Conservation (phyloP, 768 basidiomycete genomes). For the Leccinum subgranulosum region DNA sequence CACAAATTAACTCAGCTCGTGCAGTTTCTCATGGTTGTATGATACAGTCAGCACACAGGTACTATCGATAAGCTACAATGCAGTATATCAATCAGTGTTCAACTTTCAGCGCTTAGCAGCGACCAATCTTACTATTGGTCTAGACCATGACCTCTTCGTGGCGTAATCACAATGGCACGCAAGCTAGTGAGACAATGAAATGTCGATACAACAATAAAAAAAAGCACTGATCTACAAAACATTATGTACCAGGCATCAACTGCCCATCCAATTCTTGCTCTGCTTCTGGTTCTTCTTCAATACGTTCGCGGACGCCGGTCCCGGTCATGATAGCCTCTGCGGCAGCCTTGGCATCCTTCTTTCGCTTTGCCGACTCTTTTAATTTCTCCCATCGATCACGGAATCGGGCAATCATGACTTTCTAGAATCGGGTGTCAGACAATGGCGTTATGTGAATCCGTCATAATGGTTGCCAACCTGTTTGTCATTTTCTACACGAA, state of each 20-base stretch:
- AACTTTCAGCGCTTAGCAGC: background rate
- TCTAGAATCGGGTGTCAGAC: slow-evolving; percentile 48
- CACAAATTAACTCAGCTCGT: background rate
- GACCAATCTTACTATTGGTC: background rate
- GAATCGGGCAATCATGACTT: slow-evolving; percentile 78
- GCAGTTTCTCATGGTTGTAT: slow-evolving; percentile 4
- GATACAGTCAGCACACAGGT: background rate
- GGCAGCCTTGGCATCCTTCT: slow-evolving; percentile 69
- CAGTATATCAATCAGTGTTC: background rate
- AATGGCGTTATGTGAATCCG: background rate
- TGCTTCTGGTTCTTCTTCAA: slow-evolving; percentile 61
- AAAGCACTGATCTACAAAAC: background rate
- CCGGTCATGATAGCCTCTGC: slow-evolving; percentile 42
- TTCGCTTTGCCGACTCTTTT: slow-evolving; percentile 83
- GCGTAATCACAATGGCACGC: background rate
- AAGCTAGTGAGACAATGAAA: slow-evolving; percentile 9
- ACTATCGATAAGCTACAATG: background rate
- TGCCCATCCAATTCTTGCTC: slow-evolving; percentile 56
- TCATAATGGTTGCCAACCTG: slow-evolving; percentile 47
- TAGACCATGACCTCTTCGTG: background rate
- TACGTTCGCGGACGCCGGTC: slow-evolving; percentile 56
- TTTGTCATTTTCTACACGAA: slow-evolving; percentile 76
- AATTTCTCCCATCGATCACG: slow-evolving; percentile 87
- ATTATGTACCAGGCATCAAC: background rate
- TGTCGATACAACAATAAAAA: slow-evolving; percentile 1